Evolutionary conservation across 176 grass and related monocot species (phyloP), one percentile per base, ranked within the genome.

Genomic region (Avena atlantica): DNA sequence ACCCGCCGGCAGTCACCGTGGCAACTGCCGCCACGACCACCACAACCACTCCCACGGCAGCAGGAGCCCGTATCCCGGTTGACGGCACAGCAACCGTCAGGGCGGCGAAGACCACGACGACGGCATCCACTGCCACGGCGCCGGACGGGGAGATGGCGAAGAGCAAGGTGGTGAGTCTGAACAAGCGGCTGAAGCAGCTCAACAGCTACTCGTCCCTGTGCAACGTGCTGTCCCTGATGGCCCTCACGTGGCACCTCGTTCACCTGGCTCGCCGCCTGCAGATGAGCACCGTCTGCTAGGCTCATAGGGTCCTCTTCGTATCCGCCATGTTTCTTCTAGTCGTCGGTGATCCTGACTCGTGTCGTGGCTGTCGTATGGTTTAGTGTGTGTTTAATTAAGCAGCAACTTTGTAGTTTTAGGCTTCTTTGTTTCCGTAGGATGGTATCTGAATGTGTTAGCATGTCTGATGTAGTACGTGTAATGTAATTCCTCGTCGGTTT

Each of bases 161-260:
- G 88, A 77, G 72, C 66, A 87, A 75, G 70, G 62, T 85, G 72
- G 65, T 36, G 86, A 45, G n/a, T 24, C 82, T 96, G 50, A 94
- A 84, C 70, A 78, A 48, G 79, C 88, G 27, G 70, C 85, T 96
- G 48, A 91, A 73, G 92, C 51, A 77, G 92, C 89, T 95, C 82
- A 98, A 95, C 87, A 31, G 50, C 83, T 89, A 95, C 84, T 98
- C 96, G 27, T 98, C 96, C 6, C 42, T 94, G 13, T 87, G 91
- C 80, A 98, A 96, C 84, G 85, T 95, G 61, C 63, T 96, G 24
- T 70, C 79, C 0, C 82, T 96, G 2, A 94, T 98, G 96, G 57
- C 86, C 7, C 92, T 96, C 61, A 94, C 92, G 17, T 98, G 96
- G 96, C 93, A 98, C 72, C 86, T 92, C 66, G 85, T 96, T 34